phyloP scores from a whole-genome alignment of 2,329 filamentous ascomycete species.

The Diaporthe eres region DNA sequence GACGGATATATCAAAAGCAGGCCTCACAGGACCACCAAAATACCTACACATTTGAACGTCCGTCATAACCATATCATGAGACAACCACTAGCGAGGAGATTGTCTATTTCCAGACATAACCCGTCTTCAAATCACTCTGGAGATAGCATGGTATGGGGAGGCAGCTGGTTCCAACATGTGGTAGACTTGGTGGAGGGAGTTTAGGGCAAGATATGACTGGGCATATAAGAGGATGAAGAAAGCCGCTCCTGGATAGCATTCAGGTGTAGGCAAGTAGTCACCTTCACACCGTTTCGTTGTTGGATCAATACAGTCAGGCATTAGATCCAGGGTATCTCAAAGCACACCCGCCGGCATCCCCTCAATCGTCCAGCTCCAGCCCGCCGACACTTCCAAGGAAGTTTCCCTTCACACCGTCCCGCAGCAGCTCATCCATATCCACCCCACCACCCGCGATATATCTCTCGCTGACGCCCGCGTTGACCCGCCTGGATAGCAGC shows the following conservation, averaged over 20 bases:
- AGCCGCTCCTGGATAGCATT: neutral
- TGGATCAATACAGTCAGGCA: neutral
- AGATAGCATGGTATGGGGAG: neutral
- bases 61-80: neutral
- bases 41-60: neutral
- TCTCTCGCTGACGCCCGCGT: slow-evolving; percentile 87
- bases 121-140: neutral
- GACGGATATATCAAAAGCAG: neutral
- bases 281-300: neutral
- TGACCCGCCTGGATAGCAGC: slow-evolving; percentile 80
- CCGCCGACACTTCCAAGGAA: slow-evolving; percentile 71
- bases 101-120: neutral
- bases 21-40: neutral
- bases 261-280: neutral
- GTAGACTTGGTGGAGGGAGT: too few species aligned
- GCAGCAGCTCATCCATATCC: slow-evolving; percentile 80
- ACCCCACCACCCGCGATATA: slow-evolving; percentile 89
- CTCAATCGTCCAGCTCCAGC: slow-evolving; percentile 54
- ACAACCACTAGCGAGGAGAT: neutral
- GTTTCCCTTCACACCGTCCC: slow-evolving; percentile 72
- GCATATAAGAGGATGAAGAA: neutral
- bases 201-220: too few species aligned
- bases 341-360: neutral
- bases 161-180: neutral
- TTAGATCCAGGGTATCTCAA: slow-evolving; percentile 3